phyloP scores from a whole-genome alignment of 345 rosid genomes.

The Luvunga scandens region DNA sequence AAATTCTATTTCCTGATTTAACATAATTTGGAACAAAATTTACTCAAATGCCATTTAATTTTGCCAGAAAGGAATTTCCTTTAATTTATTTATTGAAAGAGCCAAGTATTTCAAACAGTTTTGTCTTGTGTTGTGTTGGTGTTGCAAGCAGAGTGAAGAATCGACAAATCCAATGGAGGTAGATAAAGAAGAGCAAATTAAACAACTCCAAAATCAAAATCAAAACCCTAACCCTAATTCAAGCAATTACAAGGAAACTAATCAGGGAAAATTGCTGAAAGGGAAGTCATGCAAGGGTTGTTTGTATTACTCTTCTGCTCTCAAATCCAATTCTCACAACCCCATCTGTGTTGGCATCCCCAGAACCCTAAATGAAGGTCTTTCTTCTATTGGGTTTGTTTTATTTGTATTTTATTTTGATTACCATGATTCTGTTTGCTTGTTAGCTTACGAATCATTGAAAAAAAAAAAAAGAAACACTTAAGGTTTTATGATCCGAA shows the following conservation, averaged over 20 bases:
- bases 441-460: not conserved
- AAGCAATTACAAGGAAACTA: not conserved
- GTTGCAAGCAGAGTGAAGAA: not conserved
- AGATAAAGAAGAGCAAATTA: slow-evolving; percentile 11
- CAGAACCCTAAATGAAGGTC: slow-evolving; percentile 38
- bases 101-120: not conserved
- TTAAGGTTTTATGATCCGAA: not conserved
- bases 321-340: slow-evolving; percentile 31
- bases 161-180: slow-evolving; percentile 9
- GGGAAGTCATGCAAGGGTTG: slow-evolving; percentile 53
- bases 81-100: too few species aligned
- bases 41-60: not conserved
- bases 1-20: too few species aligned
- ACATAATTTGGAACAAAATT: too few species aligned
- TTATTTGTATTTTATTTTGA: not conserved
- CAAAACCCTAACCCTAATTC: slow-evolving; percentile 11
- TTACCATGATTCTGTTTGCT: not conserved
- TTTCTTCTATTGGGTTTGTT: slow-evolving; percentile 1
- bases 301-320: slow-evolving; percentile 37
- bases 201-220: slow-evolving; percentile 1
- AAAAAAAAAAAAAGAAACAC: not conserved
- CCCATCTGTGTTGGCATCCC: slow-evolving; percentile 50
- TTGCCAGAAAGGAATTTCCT: not conserved
- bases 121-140: not conserved
- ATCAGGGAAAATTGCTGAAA: slow-evolving; percentile 12